Base-by-base conservation (phyloP, 257 asterid genomes). In the Solanum dulcamara region DNA sequence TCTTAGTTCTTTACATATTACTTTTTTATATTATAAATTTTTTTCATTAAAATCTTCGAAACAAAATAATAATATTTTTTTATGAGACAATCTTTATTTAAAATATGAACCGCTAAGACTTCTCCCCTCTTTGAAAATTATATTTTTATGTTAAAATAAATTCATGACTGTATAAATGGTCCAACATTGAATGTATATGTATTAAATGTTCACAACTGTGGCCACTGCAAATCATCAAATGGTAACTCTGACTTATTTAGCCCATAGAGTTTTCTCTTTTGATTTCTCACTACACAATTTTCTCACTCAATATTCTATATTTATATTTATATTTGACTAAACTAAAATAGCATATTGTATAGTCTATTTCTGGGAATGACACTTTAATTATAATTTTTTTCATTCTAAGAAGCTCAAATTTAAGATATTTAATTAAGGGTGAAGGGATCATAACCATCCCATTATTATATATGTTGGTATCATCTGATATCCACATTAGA, bases 261-360 rank as follows among this genome's bases (percentile, higher is more conserved):
- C 48, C 79, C 17, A 70, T 4, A 35, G 17, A 35, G 48, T 33
- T 68, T 30, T 30, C 1, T n/a, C n/a, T n/a, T n/a, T n/a, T n/a
- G n/a, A n/a, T n/a, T n/a, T n/a, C n/a, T n/a, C n/a, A n/a, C n/a
- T n/a, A n/a, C n/a, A n/a, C n/a, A n/a, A n/a, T n/a, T n/a, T n/a
- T n/a, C n/a, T n/a, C n/a, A n/a, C n/a, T n/a, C n/a, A n/a, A n/a
- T n/a, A n/a, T n/a, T n/a, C n/a, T n/a, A n/a, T n/a, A n/a, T n/a
- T n/a, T n/a, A n/a, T n/a, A n/a, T n/a, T n/a, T n/a, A n/a, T n/a
- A n/a, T n/a, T 26, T 6, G 8, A 59, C 10, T 59, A 11, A 4
- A 24, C n/a, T 59, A 1, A 0, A 1, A 59, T n/a, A 6, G 0
- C 3, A 6, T 24, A 4, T 0, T 59, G 0, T 0, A 24, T 0